Percentiles rank a stretch among this genome's conserved stretches.
These are phyloP conservation scores for Aspergillus fumigatiaffinis DNA, from an alignment of 2,329 filamentous ascomycete species.

Conservation along the genomic window DNA sequence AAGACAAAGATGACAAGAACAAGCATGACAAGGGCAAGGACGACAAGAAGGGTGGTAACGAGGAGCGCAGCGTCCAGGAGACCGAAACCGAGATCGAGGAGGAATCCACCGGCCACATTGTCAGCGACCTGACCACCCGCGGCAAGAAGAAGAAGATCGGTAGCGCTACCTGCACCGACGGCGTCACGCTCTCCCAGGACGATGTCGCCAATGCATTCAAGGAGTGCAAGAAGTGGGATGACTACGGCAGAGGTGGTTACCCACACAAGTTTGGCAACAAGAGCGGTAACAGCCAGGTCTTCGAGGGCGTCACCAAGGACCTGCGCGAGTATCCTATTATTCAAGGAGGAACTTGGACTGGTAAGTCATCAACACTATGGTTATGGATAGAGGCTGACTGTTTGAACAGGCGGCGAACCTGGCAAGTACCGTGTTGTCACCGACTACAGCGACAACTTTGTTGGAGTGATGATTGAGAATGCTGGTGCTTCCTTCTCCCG, in stretches of 20 bases:
- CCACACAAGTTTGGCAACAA: conserved; percentile 1
- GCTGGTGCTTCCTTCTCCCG: conserved; percentile 6
- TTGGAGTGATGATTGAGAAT: conserved; percentile 10
- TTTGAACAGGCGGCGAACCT: conserved; percentile 8
- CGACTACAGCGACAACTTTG: conserved; percentile 11
- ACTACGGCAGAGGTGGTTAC: background rate
- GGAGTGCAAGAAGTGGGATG: conserved; percentile 3
- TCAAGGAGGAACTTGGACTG: conserved; percentile 7
- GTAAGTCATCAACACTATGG: conserved; percentile 1
- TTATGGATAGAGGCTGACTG: background rate
- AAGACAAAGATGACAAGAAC: conserved; percentile 1
- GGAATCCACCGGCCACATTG: conserved; percentile 2
- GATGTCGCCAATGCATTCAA: conserved; percentile 6
- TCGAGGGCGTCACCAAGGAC: conserved; percentile 6
- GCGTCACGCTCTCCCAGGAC: conserved; percentile 6
- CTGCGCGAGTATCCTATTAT: conserved; percentile 9
- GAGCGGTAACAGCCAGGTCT: conserved; percentile 2
- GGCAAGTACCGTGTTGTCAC: conserved; percentile 9
- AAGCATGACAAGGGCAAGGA: background rate
- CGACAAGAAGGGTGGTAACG: background rate
- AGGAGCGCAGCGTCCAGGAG: conserved; percentile 1
- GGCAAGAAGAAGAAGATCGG: conserved; percentile 10
- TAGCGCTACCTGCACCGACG: conserved; percentile 7
- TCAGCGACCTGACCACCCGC: conserved; percentile 7
- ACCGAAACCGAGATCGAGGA: background rate